A percentile compares a stretch with the other conserved stretches of the same genome.
Conservation (phyloP, 2,329 filamentous ascomycete genomes). For the Emmonsiellopsis sp. region DNA sequence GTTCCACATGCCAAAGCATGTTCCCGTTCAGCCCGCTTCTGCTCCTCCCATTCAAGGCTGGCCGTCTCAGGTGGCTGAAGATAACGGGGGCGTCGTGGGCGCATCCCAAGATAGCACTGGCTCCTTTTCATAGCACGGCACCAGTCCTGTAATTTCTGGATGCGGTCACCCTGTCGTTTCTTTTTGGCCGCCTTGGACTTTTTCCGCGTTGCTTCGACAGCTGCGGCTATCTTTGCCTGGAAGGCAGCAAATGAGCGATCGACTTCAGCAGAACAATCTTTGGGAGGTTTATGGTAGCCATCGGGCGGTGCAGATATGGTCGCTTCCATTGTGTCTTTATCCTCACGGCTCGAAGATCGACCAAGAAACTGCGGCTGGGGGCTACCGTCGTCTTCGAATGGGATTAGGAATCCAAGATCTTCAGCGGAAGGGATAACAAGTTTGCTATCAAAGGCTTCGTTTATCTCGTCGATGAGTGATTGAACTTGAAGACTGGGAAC, state of each 20-base stretch:
- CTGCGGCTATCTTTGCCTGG: constrained; percentile 45
- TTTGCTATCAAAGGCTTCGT: constrained; percentile 40
- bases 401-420: constrained; percentile 49
- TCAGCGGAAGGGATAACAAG: constrained; percentile 52
- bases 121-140: constrained; percentile 51
- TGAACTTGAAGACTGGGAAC: constrained; percentile 59
- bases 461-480: constrained; percentile 56
- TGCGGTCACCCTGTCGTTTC: constrained; percentile 42
- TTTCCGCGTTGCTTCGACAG: constrained; percentile 42
- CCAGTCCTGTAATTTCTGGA: constrained; percentile 44
- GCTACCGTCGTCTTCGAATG: constrained; percentile 52
- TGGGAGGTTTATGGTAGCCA: constrained; percentile 14
- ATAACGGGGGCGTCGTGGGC: constrained; percentile 26
- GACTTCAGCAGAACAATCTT: constrained; percentile 16
- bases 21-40: constrained; percentile 15
- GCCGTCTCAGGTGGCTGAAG: constrained; percentile 8
- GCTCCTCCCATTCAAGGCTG: constrained; percentile 17
- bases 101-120: constrained; percentile 64
- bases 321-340: constrained; percentile 27
- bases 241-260: constrained; percentile 38
- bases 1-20: constrained; percentile 18
- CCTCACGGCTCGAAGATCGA: constrained; percentile 41
- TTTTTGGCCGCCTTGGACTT: constrained; percentile 41
- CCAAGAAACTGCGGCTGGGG: constrained; percentile 62
- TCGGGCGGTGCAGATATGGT: constrained; percentile 23